Percentiles rank a stretch among this genome's conserved stretches.
These are phyloP conservation scores for Hsuehochloa calcarea DNA, from an alignment of 176 grass and related monocot species.

Conservation along the genomic window DNA sequence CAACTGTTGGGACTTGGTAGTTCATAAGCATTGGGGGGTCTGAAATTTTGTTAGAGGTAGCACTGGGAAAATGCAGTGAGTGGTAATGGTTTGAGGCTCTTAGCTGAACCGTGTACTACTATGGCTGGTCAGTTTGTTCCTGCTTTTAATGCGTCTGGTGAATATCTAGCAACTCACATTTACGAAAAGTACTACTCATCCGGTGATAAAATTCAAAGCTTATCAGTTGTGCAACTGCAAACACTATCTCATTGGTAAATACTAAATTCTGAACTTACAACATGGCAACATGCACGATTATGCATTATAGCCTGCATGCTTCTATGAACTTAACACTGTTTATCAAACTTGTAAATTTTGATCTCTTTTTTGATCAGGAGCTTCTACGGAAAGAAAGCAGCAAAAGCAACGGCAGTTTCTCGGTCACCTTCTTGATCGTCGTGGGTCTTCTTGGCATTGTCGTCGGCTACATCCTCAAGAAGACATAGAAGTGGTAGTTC, in stretches of 20 bases:
- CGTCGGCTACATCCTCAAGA: slow-evolving; percentile 80
- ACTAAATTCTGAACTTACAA: not conserved
- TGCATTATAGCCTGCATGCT: not conserved
- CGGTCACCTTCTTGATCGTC: slow-evolving; percentile 71
- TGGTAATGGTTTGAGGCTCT: not conserved
- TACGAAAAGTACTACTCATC: not conserved
- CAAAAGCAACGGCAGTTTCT: slow-evolving; percentile 55
- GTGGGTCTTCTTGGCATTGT: slow-evolving; percentile 73
- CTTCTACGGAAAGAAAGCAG: slow-evolving; percentile 71
- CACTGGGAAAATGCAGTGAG: not conserved
- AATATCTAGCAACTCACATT: not conserved
- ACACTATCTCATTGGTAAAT: not conserved
- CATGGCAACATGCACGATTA: not conserved
- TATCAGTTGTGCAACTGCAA: not conserved
- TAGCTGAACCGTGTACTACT: not conserved
- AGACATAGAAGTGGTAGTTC: slow-evolving; percentile 49
- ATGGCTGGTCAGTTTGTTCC: not conserved
- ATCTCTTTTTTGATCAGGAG: slow-evolving; percentile 47
- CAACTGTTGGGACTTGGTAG: not conserved
- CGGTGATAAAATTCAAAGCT: not conserved
- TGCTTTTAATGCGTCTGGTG: not conserved
- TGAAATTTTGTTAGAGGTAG: not conserved
- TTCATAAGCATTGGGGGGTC: not conserved
- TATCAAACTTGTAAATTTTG: not conserved
- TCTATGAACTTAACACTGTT: slow-evolving; percentile 13